Conservation (phyloP, 805 yeast genomes). For the Barnettozyma populi region DNA sequence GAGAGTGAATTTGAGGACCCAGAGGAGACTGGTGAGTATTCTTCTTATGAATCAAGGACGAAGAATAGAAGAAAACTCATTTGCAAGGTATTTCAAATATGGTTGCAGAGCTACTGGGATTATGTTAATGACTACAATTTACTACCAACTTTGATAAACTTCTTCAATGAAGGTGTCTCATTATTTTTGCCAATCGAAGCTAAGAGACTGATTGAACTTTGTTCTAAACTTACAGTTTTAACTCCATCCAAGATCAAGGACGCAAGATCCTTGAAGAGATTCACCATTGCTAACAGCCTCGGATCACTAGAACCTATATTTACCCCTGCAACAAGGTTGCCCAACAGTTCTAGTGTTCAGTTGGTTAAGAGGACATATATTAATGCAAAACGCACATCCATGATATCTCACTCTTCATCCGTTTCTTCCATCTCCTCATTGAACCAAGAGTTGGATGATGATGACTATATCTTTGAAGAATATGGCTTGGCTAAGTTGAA, state of each 20-base stretch:
- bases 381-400: conserved; percentile 23
- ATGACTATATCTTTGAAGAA: conserved; percentile 50
- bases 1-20: conserved; percentile 28
- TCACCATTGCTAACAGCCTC: background rate
- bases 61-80: conserved; percentile 60
- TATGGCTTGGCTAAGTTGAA: conserved; percentile 47
- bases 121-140: conserved; percentile 51
- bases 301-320: conserved; percentile 2
- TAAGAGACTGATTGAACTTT: conserved; percentile 52
- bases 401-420: conserved; percentile 34
- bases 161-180: conserved; percentile 75
- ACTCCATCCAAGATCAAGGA: conserved; percentile 43
- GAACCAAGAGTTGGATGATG: conserved; percentile 24
- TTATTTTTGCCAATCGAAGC: conserved; percentile 58
- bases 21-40: conserved; percentile 32
- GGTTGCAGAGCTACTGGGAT: conserved; percentile 93
- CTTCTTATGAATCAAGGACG: conserved; percentile 35
- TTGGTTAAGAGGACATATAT: conserved; percentile 47
- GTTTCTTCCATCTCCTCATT: conserved; percentile 28
- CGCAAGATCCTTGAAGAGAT: conserved; percentile 2
- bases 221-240: conserved; percentile 52
- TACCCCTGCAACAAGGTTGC: background rate
- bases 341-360: conserved; percentile 32
- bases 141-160: conserved; percentile 66
- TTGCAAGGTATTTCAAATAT: conserved; percentile 62